Evolutionary conservation across 345 rosid genomes (phyloP), one percentile per base, ranked within the genome.

Genomic region (Citrus unshiu): DNA sequence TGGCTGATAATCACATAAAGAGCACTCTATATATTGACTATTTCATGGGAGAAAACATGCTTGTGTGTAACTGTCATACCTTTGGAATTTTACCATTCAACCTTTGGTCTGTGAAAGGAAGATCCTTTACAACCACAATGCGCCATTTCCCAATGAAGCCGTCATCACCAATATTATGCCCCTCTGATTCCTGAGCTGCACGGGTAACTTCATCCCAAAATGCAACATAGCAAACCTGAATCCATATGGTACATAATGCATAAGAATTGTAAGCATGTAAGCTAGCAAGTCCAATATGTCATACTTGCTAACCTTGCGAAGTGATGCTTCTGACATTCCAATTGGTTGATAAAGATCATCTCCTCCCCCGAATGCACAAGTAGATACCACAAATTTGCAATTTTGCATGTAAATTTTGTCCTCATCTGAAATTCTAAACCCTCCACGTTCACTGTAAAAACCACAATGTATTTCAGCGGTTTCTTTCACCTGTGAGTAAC

Each of bases 301-400:
- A 69, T 46, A 43, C 22, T 77, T 37, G 73, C 90, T 73, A 82
- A 95, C 99, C 95, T 91, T 95, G 81, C 77, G 80, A 81, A 83
- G 81, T 7, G 99, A 90, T 67, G 90, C 82, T 58, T 89, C 81
- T 10, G 90, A 82, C 93, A 92, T 92, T 82, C 96, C 98, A 81
- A 95, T 95, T 73, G 99, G 99, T 75, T 93, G 90, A 82, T 93
- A 91, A 81, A 95, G 99, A 80, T 91, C 89, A 87, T 95, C 99
- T 61, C 99, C 99, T 77, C 99, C 99, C 64, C 99, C 99, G 85
- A 95, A 95, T 6, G 98, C 92, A 89, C 97, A 95, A 39, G 98
- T 95, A 74, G 98, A 91, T 68, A 95, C 97, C 14, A 88, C 98
- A 57, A 80, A 86, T 82, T 83, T 73, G 82, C 97, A 92, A 61